phyloP scores from a whole-genome alignment of 331 rosid species.

The Spiraea crenata region DNA sequence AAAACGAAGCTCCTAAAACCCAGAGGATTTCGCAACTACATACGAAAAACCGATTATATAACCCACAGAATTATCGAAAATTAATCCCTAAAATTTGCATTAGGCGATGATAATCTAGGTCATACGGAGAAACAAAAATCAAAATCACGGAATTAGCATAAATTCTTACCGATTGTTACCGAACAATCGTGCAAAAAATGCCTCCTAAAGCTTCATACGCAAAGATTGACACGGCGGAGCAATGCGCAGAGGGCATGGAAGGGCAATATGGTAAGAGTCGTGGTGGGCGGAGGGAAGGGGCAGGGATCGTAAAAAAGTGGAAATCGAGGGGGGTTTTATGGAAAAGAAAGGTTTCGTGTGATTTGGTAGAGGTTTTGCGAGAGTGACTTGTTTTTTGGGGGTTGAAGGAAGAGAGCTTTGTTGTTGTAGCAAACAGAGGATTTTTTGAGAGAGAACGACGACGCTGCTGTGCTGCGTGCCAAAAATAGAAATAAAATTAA shows the following conservation, averaged over 20 bases:
- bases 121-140: neutral
- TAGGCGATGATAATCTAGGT: constrained; percentile 30
- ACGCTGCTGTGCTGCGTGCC: constrained; percentile 15
- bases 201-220: constrained; percentile 25
- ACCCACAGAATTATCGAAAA: neutral
- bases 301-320: constrained; percentile 33
- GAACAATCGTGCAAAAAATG: constrained; percentile 26
- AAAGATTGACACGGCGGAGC: constrained; percentile 16
- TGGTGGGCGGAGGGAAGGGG: constrained; percentile 11
- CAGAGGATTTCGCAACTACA: neutral
- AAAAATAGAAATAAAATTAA: constrained; percentile 2
- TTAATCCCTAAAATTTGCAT: constrained; percentile 12
- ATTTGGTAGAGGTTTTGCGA: constrained; percentile 37
- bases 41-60: neutral
- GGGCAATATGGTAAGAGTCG: constrained; percentile 20
- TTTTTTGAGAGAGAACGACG: constrained; percentile 18
- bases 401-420: constrained; percentile 12
- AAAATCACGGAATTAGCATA: neutral
- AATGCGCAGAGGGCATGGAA: constrained; percentile 25
- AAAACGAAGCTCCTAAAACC: constrained; percentile 20
- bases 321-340: constrained; percentile 8
- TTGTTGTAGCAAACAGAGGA: constrained; percentile 30
- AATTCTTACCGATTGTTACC: constrained; percentile 26
- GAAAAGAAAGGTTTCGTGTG: neutral
- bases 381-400: constrained; percentile 30